Percentiles rank a stretch among this genome's conserved stretches.
These are phyloP conservation scores for Wickerhamomyces mucosus DNA, from an alignment of 805 yeast genomes.

Conservation along the genomic window DNA sequence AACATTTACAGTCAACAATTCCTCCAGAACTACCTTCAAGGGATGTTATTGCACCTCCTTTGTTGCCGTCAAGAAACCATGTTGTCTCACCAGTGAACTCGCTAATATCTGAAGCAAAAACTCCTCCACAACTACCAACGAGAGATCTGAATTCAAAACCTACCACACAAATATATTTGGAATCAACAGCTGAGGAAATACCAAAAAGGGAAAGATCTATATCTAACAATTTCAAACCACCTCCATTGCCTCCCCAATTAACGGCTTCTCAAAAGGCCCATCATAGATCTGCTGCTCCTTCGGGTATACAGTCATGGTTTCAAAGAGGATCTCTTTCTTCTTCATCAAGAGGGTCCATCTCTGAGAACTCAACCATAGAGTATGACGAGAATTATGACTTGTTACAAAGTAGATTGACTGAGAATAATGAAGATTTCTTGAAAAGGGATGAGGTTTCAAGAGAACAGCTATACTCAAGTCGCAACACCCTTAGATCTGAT, in stretches of 20 bases:
- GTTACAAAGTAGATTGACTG: constrained; percentile 48
- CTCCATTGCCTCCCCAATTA: constrained; percentile 19
- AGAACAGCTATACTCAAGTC: constrained; percentile 40
- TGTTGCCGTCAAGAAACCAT: constrained; percentile 6
- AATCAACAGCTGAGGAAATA: constrained; percentile 1
- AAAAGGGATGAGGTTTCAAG: constrained; percentile 41
- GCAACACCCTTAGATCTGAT: constrained; percentile 29
- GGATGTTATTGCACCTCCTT: constrained; percentile 2
- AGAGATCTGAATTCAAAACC: constrained; percentile 1
- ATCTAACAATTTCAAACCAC: constrained; percentile 12
- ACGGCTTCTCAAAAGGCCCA: constrained; percentile 15
- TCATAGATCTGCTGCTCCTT: constrained; percentile 11
- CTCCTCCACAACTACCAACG: constrained; percentile 3
- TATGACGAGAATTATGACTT: constrained; percentile 43
- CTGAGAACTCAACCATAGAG: constrained; percentile 13
- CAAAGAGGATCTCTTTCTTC: constrained; percentile 7
- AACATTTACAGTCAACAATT: constrained; percentile 1
- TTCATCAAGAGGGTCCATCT: constrained; percentile 6
- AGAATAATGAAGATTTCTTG: constrained; percentile 41
- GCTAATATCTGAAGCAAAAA: neutral
- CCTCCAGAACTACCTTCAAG: constrained; percentile 3
- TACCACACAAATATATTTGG: no score
- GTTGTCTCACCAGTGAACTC: constrained; percentile 13
- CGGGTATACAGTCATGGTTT: constrained; percentile 18
- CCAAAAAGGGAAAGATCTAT: constrained; percentile 1